A percentile compares a stretch with the other conserved stretches of the same genome.
Evolutionary conservation across 352 stramenopile genomes (phyloP).

Genomic region (Lagenidium giganteum): DNA sequence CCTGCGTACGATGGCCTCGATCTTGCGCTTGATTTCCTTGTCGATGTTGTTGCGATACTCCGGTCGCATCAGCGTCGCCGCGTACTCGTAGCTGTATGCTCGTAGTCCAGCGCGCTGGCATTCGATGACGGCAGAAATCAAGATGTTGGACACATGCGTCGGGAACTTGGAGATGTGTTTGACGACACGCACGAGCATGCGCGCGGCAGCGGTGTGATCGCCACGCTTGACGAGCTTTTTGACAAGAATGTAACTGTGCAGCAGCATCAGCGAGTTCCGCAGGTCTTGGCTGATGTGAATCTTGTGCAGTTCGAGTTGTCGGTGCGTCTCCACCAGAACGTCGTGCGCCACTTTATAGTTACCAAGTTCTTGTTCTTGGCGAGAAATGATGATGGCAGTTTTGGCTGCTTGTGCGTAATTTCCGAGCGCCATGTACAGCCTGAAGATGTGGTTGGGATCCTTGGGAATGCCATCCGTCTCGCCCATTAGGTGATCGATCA

Average conservation of each 20-base stretch:
- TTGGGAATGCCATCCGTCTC: slow-evolving; percentile 92
- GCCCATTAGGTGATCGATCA: slow-evolving; percentile 95
- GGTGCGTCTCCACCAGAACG: slow-evolving; percentile 89
- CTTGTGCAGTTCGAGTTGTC: slow-evolving; percentile 79
- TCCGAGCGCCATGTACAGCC: slow-evolving; percentile 92
- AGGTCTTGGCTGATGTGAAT: slow-evolving; percentile 88
- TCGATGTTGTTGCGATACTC: slow-evolving; percentile 87
- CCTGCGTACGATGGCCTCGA: slow-evolving; percentile 92
- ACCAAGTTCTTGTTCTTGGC: slow-evolving; percentile 90
- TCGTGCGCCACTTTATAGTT: slow-evolving; percentile 92
- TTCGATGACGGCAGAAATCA: slow-evolving; percentile 93
- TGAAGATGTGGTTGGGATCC: slow-evolving; percentile 94
- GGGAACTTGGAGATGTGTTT: slow-evolving; percentile 92
- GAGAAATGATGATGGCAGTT: slow-evolving; percentile 92
- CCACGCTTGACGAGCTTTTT: slow-evolving; percentile 89
- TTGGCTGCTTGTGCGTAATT: slow-evolving; percentile 92
- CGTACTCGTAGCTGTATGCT: slow-evolving; percentile 89
- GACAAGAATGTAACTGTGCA: slow-evolving; percentile 93
- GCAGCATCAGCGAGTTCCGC: slow-evolving; percentile 79
- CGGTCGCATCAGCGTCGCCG: slow-evolving; percentile 86
- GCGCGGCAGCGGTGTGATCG: slow-evolving; percentile 81
- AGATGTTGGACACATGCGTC: slow-evolving; percentile 85
- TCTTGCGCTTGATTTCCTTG: slow-evolving; percentile 91
- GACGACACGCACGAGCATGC: slow-evolving; percentile 88
- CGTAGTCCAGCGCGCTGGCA: slow-evolving; percentile 90